A percentile compares a stretch with the other conserved stretches of the same genome.
Evolutionary conservation across 2,329 filamentous ascomycete genomes (phyloP).

Genomic region (Byssothecium circinans): DNA sequence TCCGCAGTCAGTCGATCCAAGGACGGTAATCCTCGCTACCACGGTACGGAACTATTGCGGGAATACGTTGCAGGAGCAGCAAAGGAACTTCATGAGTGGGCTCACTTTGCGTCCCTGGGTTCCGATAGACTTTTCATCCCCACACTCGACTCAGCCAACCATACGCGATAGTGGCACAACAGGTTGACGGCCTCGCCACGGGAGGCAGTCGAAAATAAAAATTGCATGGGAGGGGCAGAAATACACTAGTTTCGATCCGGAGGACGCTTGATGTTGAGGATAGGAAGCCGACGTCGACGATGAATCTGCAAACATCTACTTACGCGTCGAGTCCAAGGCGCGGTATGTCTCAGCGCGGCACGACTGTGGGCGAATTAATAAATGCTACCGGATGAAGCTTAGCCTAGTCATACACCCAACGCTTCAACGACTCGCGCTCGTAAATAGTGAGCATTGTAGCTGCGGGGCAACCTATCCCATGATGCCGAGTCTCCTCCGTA

Average conservation of each 20-base stretch:
- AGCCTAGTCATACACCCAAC: slow-evolving; percentile 27
- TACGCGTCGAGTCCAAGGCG: slow-evolving; percentile 30
- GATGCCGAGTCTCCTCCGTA: slow-evolving; percentile 34
- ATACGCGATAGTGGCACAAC: slow-evolving; percentile 9
- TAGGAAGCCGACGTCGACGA: slow-evolving; percentile 27
- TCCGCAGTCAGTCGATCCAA: not conserved
- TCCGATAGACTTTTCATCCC: slow-evolving; percentile 16
- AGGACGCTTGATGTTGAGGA: slow-evolving; percentile 25
- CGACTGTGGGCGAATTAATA: slow-evolving; percentile 31
- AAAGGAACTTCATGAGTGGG: not conserved
- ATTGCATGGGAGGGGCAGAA: slow-evolving; percentile 13
- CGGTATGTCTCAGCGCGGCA: slow-evolving; percentile 40
- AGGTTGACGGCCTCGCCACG: slow-evolving; percentile 9
- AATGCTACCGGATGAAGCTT: slow-evolving; percentile 31
- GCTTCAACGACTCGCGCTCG: slow-evolving; percentile 26
- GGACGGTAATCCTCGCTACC: not conserved
- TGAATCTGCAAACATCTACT: slow-evolving; percentile 25
- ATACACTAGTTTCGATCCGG: slow-evolving; percentile 24
- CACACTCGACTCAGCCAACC: slow-evolving; percentile 13
- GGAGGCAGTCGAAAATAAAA: slow-evolving; percentile 4
- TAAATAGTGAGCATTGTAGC: slow-evolving; percentile 19
- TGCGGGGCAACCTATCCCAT: slow-evolving; percentile 11
- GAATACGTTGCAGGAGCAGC: not conserved
- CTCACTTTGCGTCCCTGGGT: slow-evolving; percentile 8
- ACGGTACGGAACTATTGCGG: slow-evolving; percentile 5